Evolutionary conservation across 805 yeast genomes (phyloP).

Genomic region (Wickerhamiella parazyma): DNA sequence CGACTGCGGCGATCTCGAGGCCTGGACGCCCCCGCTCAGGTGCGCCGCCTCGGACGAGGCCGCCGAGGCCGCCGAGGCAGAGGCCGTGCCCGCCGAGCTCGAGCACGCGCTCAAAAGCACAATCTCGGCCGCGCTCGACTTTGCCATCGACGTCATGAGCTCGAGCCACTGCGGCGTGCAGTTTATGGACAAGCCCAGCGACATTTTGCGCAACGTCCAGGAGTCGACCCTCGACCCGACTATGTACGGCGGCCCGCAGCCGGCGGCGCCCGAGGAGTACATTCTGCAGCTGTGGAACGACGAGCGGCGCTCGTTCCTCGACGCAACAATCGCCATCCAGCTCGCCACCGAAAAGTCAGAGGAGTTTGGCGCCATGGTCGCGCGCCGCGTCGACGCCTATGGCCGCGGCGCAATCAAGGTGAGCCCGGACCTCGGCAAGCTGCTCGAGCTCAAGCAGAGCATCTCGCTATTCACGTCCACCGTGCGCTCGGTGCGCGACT

Average conservation of each 20-base stretch:
- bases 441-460: conserved; percentile 41
- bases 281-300: conserved; percentile 61
- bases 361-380: conserved; percentile 61
- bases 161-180: conserved; percentile 19
- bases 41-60: conserved; percentile 33
- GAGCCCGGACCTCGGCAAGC: conserved; percentile 36
- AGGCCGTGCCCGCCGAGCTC: conserved; percentile 9
- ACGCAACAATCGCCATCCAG: conserved; percentile 53
- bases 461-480: conserved; percentile 44
- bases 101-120: conserved; percentile 29
- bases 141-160: conserved; percentile 39
- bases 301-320: conserved; percentile 59
- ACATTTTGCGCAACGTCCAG: conserved; percentile 22
- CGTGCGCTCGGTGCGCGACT: conserved; percentile 53
- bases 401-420: conserved; percentile 62
- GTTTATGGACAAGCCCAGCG: conserved; percentile 16
- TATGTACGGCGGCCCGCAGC: conserved; percentile 35
- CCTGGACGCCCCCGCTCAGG: conserved; percentile 45
- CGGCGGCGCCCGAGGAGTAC: conserved; percentile 33
- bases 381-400: conserved; percentile 41
- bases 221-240: conserved; percentile 29
- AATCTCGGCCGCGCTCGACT: conserved; percentile 40
- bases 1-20: conserved; percentile 84
- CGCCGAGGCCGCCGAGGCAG: background rate
- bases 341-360: conserved; percentile 48